Evolutionary conservation across 495 filamentous ascomycete species (phyloP).

Genomic region (Penicillium desertorum): DNA sequence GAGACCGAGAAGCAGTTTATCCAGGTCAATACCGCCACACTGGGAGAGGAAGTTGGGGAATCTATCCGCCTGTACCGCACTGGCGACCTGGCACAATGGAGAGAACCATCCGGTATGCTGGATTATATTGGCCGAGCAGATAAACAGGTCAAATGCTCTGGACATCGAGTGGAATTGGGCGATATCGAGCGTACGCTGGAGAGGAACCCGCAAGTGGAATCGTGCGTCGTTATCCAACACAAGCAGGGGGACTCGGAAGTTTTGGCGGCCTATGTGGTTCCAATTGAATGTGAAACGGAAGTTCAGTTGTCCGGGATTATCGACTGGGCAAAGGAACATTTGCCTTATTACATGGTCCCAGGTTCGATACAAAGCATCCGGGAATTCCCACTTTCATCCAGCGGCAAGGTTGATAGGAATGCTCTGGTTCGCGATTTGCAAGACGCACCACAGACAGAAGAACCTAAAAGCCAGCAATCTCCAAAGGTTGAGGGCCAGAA

Average conservation of each 20-base stretch:
- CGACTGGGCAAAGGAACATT: not conserved
- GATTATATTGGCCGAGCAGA: slow-evolving; percentile 43
- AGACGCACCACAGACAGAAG: too few relatives aligned
- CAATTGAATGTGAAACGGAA: not conserved
- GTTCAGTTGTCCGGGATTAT: not conserved
- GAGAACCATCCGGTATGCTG: slow-evolving; percentile 29
- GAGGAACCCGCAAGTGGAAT: not conserved
- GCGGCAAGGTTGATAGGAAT: slow-evolving; percentile 1
- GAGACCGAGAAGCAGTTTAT: slow-evolving; percentile 2
- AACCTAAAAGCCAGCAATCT: too few relatives aligned
- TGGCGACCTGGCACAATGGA: slow-evolving; percentile 34
- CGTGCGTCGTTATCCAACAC: not conserved
- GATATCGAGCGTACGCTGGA: slow-evolving; percentile 31
- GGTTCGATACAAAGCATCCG: not conserved
- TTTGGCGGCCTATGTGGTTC: not conserved
- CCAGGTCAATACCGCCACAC: not conserved
- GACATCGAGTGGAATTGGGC: slow-evolving; percentile 42
- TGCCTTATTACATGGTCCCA: slow-evolving; percentile 5
- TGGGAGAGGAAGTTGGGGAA: too few relatives aligned
- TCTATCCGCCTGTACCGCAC: slow-evolving; percentile 9
- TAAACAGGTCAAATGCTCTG: slow-evolving; percentile 43
- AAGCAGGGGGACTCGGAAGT: not conserved
- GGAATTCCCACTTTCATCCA: not conserved
- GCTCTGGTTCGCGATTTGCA: not conserved
- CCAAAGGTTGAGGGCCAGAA: too few relatives aligned